Conservation (phyloP, 306 rosid species). For the Ormosia semicastrata region DNA sequence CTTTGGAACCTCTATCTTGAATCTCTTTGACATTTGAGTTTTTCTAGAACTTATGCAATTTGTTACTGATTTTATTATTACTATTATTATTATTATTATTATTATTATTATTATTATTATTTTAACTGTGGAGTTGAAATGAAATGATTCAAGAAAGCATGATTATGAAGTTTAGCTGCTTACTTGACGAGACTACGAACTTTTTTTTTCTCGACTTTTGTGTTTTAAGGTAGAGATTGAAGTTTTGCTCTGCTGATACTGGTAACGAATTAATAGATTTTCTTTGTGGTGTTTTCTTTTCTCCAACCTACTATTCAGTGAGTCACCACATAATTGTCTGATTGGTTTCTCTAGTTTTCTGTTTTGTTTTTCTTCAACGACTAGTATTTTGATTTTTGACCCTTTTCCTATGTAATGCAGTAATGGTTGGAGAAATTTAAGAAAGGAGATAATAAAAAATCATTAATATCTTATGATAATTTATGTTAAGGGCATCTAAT, state of each 20-base stretch:
- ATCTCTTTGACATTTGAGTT: neutral
- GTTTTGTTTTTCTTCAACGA: neutral
- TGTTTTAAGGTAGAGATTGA: neutral
- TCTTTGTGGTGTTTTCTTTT: neutral
- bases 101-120: neutral
- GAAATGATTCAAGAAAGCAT: neutral
- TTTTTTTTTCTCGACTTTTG: neutral
- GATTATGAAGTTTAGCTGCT: neutral
- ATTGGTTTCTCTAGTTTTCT: neutral
- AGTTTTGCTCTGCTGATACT: constrained; percentile 17
- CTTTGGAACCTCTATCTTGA: neutral
- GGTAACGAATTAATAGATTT: neutral
- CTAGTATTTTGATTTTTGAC: neutral
- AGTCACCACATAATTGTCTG: neutral
- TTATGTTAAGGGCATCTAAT: neutral
- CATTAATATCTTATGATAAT: too few species aligned
- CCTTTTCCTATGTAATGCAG: neutral
- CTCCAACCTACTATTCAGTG: neutral
- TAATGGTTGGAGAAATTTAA: neutral
- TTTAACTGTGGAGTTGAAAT: neutral
- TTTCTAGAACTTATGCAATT: neutral
- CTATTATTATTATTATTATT: too few species aligned
- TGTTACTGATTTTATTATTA: neutral
- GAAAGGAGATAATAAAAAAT: neutral
- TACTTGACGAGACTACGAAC: neutral